These are phyloP conservation scores for Fonsecaea pedrosoi DNA, from an alignment of 2,329 filamentous ascomycete species.

Conservation along the genomic window DNA sequence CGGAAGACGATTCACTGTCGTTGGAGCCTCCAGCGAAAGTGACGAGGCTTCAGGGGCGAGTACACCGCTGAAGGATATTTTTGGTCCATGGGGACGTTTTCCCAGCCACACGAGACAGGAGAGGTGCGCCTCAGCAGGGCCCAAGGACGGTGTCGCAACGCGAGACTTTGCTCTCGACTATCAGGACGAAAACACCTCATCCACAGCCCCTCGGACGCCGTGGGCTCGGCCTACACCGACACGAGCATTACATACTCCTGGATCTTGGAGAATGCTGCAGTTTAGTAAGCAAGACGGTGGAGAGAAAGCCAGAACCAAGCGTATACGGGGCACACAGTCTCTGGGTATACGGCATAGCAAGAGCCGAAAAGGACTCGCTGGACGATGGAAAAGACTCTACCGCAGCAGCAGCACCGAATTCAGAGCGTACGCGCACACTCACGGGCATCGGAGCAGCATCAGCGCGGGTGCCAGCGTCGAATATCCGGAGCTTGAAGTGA, in stretches of 20 bases:
- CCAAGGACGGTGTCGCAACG: conserved; percentile 30
- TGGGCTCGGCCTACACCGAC: conserved; percentile 12
- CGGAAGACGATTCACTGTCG: conserved; percentile 22
- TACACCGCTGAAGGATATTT: conserved; percentile 31
- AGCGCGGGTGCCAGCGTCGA: conserved; percentile 32
- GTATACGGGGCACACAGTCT: conserved; percentile 1
- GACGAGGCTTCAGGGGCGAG: conserved; percentile 15
- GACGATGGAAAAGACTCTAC: conserved; percentile 34
- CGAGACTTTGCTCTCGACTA: conserved; percentile 35
- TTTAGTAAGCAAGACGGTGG: conserved; percentile 24
- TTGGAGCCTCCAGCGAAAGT: conserved; percentile 7
- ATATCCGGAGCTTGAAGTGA: conserved; percentile 39
- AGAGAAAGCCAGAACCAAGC: conserved; percentile 31
- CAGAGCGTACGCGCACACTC: conserved; percentile 27
- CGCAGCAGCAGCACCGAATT: conserved; percentile 36
- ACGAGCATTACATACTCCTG: conserved; percentile 17
- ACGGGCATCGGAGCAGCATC: conserved; percentile 38
- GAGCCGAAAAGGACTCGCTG: conserved; percentile 25
- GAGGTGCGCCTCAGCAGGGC: conserved; percentile 36
- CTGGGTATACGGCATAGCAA: conserved; percentile 8
- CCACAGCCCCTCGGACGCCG: neutral
- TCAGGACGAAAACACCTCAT: conserved; percentile 13
- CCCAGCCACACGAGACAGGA: conserved; percentile 37
- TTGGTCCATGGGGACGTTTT: conserved; percentile 39
- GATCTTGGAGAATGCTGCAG: conserved; percentile 28